Percentiles rank a stretch among this genome's conserved stretches.
phyloP scores from a whole-genome alignment of 1,139 yeast species.

The Yamadazyma taylorii region DNA sequence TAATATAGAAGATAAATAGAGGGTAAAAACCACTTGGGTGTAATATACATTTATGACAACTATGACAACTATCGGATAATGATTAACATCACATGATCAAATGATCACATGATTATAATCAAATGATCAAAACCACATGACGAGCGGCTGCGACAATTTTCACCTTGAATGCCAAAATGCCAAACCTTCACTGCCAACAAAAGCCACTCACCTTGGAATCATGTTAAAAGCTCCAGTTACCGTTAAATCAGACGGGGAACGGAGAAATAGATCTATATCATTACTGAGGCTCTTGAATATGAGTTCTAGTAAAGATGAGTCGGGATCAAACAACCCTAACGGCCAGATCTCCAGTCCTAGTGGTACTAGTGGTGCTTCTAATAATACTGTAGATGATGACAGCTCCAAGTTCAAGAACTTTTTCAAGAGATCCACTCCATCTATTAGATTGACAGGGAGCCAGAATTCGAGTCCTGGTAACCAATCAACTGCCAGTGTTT shows the following conservation, averaged over 20 bases:
- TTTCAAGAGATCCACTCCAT: constrained; percentile 18
- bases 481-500: background rate
- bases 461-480: constrained; percentile 1
- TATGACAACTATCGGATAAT: too few relatives aligned
- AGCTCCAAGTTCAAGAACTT: constrained; percentile 23
- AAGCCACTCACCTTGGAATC: background rate
- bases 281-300: constrained; percentile 10
- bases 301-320: constrained; percentile 3
- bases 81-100: too few relatives aligned
- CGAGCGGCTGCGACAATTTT: background rate
- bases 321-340: background rate
- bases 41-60: too few relatives aligned
- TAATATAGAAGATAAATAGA: too few relatives aligned
- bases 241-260: constrained; percentile 10
- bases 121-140: background rate
- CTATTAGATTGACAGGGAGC: constrained; percentile 2
- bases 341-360: background rate
- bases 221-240: constrained; percentile 14
- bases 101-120: too few relatives aligned
- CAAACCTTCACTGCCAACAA: background rate
- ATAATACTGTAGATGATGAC: constrained; percentile 7
- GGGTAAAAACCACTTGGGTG: too few relatives aligned
- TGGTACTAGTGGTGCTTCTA: background rate
- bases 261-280: constrained; percentile 15
- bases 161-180: background rate